These are phyloP conservation scores for Coemansia sp. DNA, from an alignment of 192 early-diverging fungal species.

Conservation along the genomic window DNA sequence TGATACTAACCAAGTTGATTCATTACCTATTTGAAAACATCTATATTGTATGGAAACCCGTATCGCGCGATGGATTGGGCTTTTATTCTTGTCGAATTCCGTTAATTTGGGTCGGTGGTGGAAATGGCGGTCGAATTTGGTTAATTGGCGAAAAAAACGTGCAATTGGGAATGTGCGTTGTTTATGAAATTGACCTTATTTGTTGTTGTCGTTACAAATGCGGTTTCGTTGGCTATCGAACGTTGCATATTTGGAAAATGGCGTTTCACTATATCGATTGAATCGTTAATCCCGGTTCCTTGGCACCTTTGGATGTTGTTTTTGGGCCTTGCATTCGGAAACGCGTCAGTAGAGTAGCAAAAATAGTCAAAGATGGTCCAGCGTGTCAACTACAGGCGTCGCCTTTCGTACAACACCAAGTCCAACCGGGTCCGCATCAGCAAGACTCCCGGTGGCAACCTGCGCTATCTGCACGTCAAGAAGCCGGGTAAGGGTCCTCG, in stretches of 20 bases:
- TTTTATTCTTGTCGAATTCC: neutral
- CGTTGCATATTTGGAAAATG: neutral
- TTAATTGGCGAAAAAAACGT: neutral
- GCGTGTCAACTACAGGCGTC: constrained; percentile 82
- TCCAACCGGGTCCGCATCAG: constrained; percentile 75
- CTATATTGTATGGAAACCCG: constrained; percentile 3
- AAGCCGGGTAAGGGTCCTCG: constrained; percentile 90
- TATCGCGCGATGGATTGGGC: neutral
- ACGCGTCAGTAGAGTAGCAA: constrained; percentile 28
- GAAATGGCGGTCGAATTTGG: neutral
- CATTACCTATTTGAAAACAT: neutral
- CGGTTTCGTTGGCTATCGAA: too few species aligned
- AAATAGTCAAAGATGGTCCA: constrained; percentile 54
- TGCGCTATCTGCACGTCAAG: constrained; percentile 86
- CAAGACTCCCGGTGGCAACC: constrained; percentile 86
- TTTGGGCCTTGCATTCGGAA: neutral
- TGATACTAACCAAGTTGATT: constrained; percentile 3
- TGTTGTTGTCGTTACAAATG: neutral
- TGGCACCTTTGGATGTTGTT: neutral
- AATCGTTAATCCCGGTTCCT: neutral
- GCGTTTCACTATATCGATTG: neutral
- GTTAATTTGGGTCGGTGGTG: constrained; percentile 1
- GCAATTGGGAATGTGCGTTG: neutral
- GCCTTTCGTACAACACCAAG: constrained; percentile 88
- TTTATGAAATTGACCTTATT: neutral